These are phyloP conservation scores for Calocybe cyanea DNA, from an alignment of 768 basidiomycete species.

Conservation along the genomic window DNA sequence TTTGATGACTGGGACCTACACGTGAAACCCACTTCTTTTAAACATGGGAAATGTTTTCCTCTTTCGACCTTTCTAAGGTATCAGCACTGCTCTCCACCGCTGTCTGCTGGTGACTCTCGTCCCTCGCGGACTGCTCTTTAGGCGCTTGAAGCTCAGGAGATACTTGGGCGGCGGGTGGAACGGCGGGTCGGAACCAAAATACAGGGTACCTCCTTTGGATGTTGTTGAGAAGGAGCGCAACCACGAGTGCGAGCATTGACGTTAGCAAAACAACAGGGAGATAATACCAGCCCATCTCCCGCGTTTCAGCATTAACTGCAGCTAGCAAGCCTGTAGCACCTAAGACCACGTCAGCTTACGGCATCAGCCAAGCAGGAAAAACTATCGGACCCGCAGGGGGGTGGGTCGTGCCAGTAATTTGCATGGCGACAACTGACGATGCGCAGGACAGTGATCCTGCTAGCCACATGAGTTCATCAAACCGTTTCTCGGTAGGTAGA, in stretches of 20 bases:
- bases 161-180: conserved; percentile 15
- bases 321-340: conserved; percentile 54
- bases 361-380: background rate
- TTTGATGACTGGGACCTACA: background rate
- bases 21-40: background rate
- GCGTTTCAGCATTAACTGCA: conserved; percentile 36
- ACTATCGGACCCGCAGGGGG: conserved; percentile 43
- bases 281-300: conserved; percentile 49
- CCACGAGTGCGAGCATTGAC: conserved; percentile 37
- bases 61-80: conserved; percentile 3
- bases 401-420: conserved; percentile 47
- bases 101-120: background rate
- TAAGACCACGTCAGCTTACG: conserved; percentile 9
- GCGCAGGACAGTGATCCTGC: conserved; percentile 43
- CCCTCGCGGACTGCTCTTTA: background rate
- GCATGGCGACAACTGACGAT: conserved; percentile 43
- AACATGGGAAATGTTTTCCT: conserved; percentile 6
- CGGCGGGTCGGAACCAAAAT: conserved; percentile 38
- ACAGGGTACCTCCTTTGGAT: conserved; percentile 47
- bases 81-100: conserved; percentile 2
- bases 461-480: conserved; percentile 45
- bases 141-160: conserved; percentile 15
- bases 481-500: conserved; percentile 38
- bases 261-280: conserved; percentile 49
- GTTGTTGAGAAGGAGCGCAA: conserved; percentile 48